phyloP scores from a whole-genome alignment of 495 filamentous ascomycete genomes.

The Pyronema omphalodes region DNA sequence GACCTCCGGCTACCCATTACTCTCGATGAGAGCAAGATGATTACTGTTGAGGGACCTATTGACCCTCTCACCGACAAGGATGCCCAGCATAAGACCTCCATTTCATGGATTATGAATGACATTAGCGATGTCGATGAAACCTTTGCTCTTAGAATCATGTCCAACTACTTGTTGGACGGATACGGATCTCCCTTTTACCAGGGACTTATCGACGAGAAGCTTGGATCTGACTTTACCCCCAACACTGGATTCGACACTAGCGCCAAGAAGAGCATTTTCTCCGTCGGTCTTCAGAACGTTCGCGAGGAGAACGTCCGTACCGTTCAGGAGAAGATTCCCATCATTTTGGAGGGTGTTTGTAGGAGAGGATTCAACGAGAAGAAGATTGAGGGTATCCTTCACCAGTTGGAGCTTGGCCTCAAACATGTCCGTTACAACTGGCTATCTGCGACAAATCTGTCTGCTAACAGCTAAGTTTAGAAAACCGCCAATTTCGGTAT shows the following conservation, averaged over 20 bases:
- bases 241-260: conserved; percentile 81
- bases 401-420: conserved; percentile 73
- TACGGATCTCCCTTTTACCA: conserved; percentile 90
- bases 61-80: conserved; percentile 72
- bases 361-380: conserved; percentile 63
- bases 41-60: conserved; percentile 63
- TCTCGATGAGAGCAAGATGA: conserved; percentile 42
- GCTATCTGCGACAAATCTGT: background rate
- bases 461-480: conserved; percentile 4
- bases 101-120: conserved; percentile 79
- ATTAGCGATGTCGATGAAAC: conserved; percentile 64
- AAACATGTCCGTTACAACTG: conserved; percentile 39
- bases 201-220: conserved; percentile 72
- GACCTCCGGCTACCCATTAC: conserved; percentile 59
- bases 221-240: conserved; percentile 82
- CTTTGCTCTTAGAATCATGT: conserved; percentile 65
- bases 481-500: conserved; percentile 91
- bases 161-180: conserved; percentile 69
- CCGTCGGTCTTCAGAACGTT: conserved; percentile 74
- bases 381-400: conserved; percentile 83
- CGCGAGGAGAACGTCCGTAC: conserved; percentile 56
- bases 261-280: conserved; percentile 61
- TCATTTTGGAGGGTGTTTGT: conserved; percentile 45
- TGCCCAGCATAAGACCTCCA: conserved; percentile 80
- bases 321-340: conserved; percentile 51